Conservation (phyloP, 495 filamentous ascomycete genomes). For the Platismatia glauca region DNA sequence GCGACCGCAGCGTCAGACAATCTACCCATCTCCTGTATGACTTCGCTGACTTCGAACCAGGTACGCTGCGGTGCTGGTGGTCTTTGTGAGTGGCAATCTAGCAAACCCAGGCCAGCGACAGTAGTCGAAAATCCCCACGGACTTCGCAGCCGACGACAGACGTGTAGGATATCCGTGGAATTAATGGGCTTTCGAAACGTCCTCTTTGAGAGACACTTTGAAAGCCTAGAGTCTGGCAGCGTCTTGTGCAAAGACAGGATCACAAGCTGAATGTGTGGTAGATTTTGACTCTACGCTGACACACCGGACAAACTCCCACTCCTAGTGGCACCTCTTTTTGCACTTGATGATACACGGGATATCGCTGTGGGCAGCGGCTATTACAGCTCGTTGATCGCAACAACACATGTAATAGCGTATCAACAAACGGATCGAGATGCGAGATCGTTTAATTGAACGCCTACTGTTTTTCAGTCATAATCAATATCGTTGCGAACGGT, state of each 20-base stretch:
- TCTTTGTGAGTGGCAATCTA: slow-evolving; percentile 14
- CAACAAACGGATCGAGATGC: not conserved
- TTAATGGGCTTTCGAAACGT: not conserved
- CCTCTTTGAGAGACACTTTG: not conserved
- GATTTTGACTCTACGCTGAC: not conserved
- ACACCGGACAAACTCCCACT: not conserved
- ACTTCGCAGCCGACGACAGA: not conserved
- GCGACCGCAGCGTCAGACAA: slow-evolving; percentile 10
- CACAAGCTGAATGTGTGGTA: not conserved
- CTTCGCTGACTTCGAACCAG: not conserved
- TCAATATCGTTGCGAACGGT: not conserved
- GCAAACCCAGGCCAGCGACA: slow-evolving; percentile 8
- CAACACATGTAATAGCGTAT: not conserved
- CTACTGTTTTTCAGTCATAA: not conserved
- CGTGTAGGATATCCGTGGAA: not conserved
- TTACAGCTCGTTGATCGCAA: not conserved
- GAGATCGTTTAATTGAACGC: not conserved
- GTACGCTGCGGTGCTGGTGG: slow-evolving; percentile 12
- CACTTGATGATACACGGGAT: not conserved
- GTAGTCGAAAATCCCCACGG: not conserved
- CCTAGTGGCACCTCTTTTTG: not conserved
- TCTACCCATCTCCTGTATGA: not conserved
- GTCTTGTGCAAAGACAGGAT: not conserved
- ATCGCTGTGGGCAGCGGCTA: not conserved
- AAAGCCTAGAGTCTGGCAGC: not conserved